phyloP scores from a whole-genome alignment of 2,329 filamentous ascomycete genomes.

The Xylaria sp. region DNA sequence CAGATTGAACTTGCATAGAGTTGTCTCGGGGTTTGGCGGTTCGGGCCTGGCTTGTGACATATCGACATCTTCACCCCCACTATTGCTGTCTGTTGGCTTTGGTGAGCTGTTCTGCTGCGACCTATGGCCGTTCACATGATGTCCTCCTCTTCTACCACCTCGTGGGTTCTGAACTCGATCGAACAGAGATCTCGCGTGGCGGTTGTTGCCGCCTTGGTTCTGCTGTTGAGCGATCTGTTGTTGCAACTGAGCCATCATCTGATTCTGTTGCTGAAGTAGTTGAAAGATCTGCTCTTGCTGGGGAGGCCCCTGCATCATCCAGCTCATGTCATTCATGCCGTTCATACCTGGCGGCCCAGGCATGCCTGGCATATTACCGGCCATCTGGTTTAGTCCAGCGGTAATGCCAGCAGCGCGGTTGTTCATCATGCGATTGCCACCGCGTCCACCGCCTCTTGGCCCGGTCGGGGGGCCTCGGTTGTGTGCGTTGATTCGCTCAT shows the following conservation, averaged over 20 bases:
- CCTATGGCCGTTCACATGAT: slow-evolving; percentile 49
- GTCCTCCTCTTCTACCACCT: slow-evolving; percentile 55
- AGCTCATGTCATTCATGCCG: slow-evolving; percentile 51
- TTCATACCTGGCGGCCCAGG: slow-evolving; percentile 46
- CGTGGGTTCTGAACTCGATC: slow-evolving; percentile 71
- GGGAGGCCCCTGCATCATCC: slow-evolving; percentile 59
- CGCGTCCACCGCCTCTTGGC: slow-evolving; percentile 62
- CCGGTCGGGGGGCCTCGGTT: slow-evolving; percentile 73
- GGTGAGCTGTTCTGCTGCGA: slow-evolving; percentile 41
- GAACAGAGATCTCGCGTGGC: slow-evolving; percentile 68
- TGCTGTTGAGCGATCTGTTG: slow-evolving; percentile 67
- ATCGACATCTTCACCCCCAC: slow-evolving; percentile 66
- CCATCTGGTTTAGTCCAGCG: slow-evolving; percentile 50
- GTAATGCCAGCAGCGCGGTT: slow-evolving; percentile 57
- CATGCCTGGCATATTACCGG: slow-evolving; percentile 46
- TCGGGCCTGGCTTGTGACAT: slow-evolving; percentile 60
- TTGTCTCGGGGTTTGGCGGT: slow-evolving; percentile 65
- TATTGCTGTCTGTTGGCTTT: slow-evolving; percentile 44
- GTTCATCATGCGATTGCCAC: slow-evolving; percentile 58
- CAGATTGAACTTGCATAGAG: slow-evolving; percentile 87
- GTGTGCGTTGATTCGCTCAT: slow-evolving; percentile 82
- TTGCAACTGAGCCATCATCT: slow-evolving; percentile 80
- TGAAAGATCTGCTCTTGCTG: slow-evolving; percentile 76
- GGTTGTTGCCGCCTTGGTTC: slow-evolving; percentile 50
- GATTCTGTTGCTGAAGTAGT: slow-evolving; percentile 84